A percentile compares a stretch with the other conserved stretches of the same genome.
These are phyloP conservation scores for Candida endomychidarum DNA, from an alignment of 805 yeast species.

Conservation along the genomic window DNA sequence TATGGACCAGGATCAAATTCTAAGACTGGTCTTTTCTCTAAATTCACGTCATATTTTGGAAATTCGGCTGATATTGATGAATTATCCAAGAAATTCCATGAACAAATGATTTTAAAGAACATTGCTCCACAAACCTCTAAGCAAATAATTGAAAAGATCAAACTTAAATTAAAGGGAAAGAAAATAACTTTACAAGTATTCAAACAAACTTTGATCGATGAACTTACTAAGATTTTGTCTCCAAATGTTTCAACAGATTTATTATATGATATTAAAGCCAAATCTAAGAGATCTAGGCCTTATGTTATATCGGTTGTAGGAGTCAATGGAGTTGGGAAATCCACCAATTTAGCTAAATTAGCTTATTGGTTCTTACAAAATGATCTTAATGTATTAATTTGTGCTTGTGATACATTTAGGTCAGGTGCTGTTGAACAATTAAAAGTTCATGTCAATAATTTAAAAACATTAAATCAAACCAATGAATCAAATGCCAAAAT, in stretches of 20 bases:
- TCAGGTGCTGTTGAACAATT: conserved; percentile 99
- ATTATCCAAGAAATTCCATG: conserved; percentile 63
- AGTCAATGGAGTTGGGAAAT: conserved; percentile 97
- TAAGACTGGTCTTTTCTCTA: conserved; percentile 26
- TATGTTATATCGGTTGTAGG: conserved; percentile 97
- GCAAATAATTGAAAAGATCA: conserved; percentile 67
- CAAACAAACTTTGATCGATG: conserved; percentile 61
- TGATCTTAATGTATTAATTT: conserved; percentile 79
- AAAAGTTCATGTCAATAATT: conserved; percentile 86
- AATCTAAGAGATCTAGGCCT: conserved; percentile 45
- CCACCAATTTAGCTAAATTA: conserved; percentile 89
- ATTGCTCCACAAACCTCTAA: conserved; percentile 90
- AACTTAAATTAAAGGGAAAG: conserved; percentile 68
- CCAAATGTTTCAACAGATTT: conserved; percentile 90
- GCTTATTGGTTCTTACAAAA: conserved; percentile 96
- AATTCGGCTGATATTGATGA: conserved; percentile 51
- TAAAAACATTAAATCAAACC: conserved; percentile 63
- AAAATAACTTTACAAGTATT: conserved; percentile 71
- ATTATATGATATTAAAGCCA: conserved; percentile 69
- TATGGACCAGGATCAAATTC: neutral
- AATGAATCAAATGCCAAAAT: conserved; percentile 46
- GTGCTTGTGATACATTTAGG: conserved; percentile 97
- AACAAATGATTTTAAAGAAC: conserved; percentile 79
- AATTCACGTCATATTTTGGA: conserved; percentile 39
- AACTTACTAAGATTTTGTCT: conserved; percentile 73